These are phyloP conservation scores for Xylariaceae sp. DNA, from an alignment of 2,329 filamentous ascomycete species.

Conservation along the genomic window DNA sequence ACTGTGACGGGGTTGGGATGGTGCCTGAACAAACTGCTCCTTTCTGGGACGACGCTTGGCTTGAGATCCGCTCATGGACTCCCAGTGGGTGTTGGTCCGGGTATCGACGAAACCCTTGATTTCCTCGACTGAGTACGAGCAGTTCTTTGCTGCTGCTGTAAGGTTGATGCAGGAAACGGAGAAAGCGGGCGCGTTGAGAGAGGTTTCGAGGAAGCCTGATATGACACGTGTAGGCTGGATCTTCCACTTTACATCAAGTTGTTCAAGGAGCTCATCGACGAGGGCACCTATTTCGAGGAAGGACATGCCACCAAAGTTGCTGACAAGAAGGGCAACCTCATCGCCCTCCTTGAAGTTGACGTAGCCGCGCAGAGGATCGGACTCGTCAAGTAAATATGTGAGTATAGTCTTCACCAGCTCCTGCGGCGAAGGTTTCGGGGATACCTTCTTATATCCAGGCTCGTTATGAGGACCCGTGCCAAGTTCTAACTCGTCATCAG, in stretches of 20 bases:
- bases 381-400: constrained; percentile 57
- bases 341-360: constrained; percentile 47
- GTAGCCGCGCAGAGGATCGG: constrained; percentile 48
- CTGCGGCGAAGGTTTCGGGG: constrained; percentile 47
- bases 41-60: constrained; percentile 34
- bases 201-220: constrained; percentile 66
- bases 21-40: constrained; percentile 43
- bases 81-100: constrained; percentile 57
- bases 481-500: constrained; percentile 54
- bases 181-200: constrained; percentile 69
- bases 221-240: constrained; percentile 54
- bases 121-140: constrained; percentile 46
- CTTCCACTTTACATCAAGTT: constrained; percentile 46
- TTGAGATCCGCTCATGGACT: constrained; percentile 50
- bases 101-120: constrained; percentile 65
- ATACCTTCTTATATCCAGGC: constrained; percentile 57
- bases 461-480: constrained; percentile 68
- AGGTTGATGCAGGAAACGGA: constrained; percentile 65
- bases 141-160: constrained; percentile 44
- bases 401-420: constrained; percentile 58
- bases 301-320: constrained; percentile 60
- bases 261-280: constrained; percentile 51
- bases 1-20: constrained; percentile 33
- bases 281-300: constrained; percentile 56
- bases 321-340: constrained; percentile 53